Evolutionary conservation across 177 flowering plant genomes (phyloP).

Genomic region (Tripterygium wilfordii): DNA sequence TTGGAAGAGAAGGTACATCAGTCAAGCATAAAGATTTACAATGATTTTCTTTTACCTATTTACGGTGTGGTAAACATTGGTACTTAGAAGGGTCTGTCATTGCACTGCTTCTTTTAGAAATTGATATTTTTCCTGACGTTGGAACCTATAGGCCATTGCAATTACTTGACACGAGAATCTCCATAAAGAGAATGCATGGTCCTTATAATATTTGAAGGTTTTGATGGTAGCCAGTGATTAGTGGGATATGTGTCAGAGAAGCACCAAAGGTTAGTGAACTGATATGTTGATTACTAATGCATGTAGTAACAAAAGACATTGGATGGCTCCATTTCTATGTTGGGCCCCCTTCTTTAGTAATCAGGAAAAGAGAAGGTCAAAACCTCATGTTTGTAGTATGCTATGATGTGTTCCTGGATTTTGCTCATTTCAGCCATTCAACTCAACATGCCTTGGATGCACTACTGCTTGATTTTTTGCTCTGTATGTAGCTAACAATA

Average conservation of each 20-base stretch:
- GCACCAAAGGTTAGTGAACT: constrained; percentile 42
- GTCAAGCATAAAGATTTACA: neutral
- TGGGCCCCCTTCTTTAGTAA: no score
- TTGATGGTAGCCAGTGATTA: constrained; percentile 67
- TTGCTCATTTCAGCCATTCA: no score
- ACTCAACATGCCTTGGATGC: no score
- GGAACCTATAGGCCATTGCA: constrained; percentile 82
- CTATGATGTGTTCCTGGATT: no score
- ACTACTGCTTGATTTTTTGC: no score
- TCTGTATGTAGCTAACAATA: no score
- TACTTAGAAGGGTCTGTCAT: neutral
- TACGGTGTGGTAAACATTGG: neutral
- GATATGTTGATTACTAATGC: no score
- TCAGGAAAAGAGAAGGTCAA: no score
- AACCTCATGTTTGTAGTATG: no score
- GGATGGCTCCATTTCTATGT: no score
- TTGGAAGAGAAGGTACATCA: constrained; percentile 92
- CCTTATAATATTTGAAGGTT: constrained; percentile 56
- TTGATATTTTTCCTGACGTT: constrained; percentile 72
- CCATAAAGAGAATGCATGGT: constrained; percentile 50
- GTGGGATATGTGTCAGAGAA: constrained; percentile 70
- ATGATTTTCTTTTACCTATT: neutral
- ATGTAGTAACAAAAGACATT: no score
- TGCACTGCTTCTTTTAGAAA: constrained; percentile 52
- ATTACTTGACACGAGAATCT: constrained; percentile 46